Evolutionary conservation across 495 filamentous ascomycete species (phyloP).

Genomic region (Aspergillus egyptiacus): DNA sequence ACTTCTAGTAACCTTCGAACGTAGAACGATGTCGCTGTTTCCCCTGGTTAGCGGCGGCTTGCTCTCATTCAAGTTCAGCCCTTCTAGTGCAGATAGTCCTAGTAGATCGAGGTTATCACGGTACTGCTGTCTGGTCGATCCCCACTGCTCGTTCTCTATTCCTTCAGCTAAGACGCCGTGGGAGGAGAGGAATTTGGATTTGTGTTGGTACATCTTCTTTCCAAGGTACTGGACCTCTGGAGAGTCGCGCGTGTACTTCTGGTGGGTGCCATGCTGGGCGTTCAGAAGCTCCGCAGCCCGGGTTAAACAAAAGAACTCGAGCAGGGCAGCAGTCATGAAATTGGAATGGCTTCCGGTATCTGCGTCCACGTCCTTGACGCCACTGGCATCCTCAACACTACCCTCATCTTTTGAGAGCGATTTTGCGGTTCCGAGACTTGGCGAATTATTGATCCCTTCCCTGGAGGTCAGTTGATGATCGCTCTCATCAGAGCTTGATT

Average conservation of each 20-base stretch:
- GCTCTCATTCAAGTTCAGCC: slow-evolving; percentile 25
- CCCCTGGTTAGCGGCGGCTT: slow-evolving; percentile 13
- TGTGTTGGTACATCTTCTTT: slow-evolving; percentile 37
- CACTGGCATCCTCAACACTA: slow-evolving; percentile 15
- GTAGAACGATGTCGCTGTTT: slow-evolving; percentile 21
- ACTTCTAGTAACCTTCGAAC: slow-evolving; percentile 15
- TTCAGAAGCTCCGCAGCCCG: slow-evolving; percentile 44
- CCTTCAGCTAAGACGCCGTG: slow-evolving; percentile 38
- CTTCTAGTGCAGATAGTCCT: slow-evolving; percentile 33
- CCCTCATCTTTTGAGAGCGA: neutral
- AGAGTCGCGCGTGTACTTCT: slow-evolving; percentile 36
- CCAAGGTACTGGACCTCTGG: slow-evolving; percentile 40
- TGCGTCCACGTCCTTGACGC: slow-evolving; percentile 22
- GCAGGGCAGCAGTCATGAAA: slow-evolving; percentile 39
- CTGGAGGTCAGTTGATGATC: slow-evolving; percentile 14
- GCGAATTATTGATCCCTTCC: neutral
- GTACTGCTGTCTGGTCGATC: slow-evolving; percentile 36
- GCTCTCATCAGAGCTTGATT: slow-evolving; percentile 23
- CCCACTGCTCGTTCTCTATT: slow-evolving; percentile 33
- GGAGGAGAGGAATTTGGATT: slow-evolving; percentile 36
- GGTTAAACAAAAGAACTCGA: slow-evolving; percentile 43
- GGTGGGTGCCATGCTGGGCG: slow-evolving; percentile 27
- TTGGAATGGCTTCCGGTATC: slow-evolving; percentile 36
- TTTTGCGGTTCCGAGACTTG: neutral
- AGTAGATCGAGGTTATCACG: slow-evolving; percentile 40